phyloP scores from a whole-genome alignment of 257 asterid species.

The Paulownia fortunei region DNA sequence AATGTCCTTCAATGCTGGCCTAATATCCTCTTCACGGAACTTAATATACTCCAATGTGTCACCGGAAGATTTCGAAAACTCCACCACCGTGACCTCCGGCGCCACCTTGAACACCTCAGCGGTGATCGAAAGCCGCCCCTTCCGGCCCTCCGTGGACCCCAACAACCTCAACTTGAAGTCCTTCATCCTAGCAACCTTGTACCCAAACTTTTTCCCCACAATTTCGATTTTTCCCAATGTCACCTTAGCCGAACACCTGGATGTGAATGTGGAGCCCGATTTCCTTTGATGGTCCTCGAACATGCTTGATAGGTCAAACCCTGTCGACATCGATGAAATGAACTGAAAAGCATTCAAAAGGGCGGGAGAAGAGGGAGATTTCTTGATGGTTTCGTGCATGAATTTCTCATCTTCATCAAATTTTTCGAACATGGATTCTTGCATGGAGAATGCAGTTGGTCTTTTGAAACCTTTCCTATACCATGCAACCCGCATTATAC shows the following conservation, averaged over 20 bases:
- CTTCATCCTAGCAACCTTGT: constrained; percentile 38
- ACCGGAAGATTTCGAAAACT: constrained; percentile 48
- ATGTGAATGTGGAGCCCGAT: constrained; percentile 40
- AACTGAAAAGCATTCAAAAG: constrained; percentile 46
- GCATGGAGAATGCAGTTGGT: constrained; percentile 38
- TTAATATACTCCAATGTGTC: constrained; percentile 48
- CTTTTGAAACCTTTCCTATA: constrained; percentile 39
- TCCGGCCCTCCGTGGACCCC: constrained; percentile 41
- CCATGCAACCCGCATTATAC: constrained; percentile 45
- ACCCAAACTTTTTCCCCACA: constrained; percentile 39
- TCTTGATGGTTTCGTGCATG: constrained; percentile 26
- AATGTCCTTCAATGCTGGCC: constrained; percentile 50
- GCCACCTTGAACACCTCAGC: constrained; percentile 55
- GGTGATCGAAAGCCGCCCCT: constrained; percentile 39
- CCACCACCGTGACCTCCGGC: constrained; percentile 54
- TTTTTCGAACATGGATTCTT: constrained; percentile 38
- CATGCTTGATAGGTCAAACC: constrained; percentile 38
- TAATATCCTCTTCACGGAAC: constrained; percentile 48
- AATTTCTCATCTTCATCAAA: constrained; percentile 37
- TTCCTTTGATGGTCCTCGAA: constrained; percentile 32
- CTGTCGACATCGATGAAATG: constrained; percentile 44
- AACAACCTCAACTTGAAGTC: constrained; percentile 39
- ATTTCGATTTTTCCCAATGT: constrained; percentile 40
- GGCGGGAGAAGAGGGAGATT: constrained; percentile 49
- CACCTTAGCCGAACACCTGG: constrained; percentile 43